phyloP scores from a whole-genome alignment of 306 rosid genomes.

The Spatholobus suberectus region DNA sequence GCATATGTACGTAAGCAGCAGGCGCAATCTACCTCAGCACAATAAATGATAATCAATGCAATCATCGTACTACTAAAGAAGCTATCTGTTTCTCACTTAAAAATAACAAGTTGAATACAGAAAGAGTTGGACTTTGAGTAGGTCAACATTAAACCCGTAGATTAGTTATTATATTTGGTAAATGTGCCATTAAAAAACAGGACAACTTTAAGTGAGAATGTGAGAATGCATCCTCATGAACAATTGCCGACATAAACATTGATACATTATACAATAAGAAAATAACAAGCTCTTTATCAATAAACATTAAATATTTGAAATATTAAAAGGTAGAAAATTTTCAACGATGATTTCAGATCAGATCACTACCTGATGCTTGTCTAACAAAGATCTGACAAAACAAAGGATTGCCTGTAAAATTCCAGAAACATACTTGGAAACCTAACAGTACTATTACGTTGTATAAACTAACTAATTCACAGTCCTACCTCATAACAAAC shows the following conservation, averaged over 20 bases:
- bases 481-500: background rate
- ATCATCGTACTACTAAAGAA: background rate
- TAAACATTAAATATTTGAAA: constrained; percentile 8
- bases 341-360: background rate
- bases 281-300: background rate
- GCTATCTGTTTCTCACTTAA: constrained; percentile 12
- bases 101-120: background rate
- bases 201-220: constrained; percentile 17
- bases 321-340: constrained; percentile 4
- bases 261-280: constrained; percentile 22
- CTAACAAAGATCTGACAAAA: constrained; percentile 24
- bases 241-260: background rate
- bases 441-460: background rate
- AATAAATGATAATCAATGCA: constrained; percentile 24
- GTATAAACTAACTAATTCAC: constrained; percentile 10
- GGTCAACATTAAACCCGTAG: background rate
- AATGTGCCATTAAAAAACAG: constrained; percentile 26
- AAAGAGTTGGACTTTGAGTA: background rate
- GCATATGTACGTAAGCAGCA: background rate
- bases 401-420: background rate
- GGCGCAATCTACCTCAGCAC: background rate
- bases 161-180: constrained; percentile 9
- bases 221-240: background rate
- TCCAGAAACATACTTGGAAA: constrained; percentile 15
- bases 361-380: constrained; percentile 7